Conservation (phyloP, 768 basidiomycete genomes). For the Baorangia bicolor region DNA sequence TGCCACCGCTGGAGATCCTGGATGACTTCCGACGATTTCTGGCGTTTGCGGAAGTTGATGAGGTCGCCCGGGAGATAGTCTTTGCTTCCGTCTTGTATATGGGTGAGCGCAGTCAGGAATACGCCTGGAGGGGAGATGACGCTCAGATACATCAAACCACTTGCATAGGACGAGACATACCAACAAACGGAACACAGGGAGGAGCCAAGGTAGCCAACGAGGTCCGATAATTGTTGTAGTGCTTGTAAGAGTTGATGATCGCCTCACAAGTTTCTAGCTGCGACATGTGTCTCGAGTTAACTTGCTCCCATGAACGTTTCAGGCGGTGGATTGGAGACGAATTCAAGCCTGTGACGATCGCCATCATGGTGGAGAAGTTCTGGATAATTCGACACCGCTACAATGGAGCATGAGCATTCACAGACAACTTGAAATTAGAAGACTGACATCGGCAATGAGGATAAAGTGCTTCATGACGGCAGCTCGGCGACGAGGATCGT, state of each 20-base stretch:
- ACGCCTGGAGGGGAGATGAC: constrained; percentile 39
- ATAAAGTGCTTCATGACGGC: constrained; percentile 67
- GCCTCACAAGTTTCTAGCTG: constrained; percentile 53
- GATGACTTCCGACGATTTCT: constrained; percentile 53
- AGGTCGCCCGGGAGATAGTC: constrained; percentile 44
- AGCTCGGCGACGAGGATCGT: constrained; percentile 60
- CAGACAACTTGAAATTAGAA: background rate
- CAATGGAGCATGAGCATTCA: constrained; percentile 3
- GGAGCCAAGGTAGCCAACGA: constrained; percentile 54
- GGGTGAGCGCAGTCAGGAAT: constrained; percentile 57
- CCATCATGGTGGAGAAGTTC: constrained; percentile 69
- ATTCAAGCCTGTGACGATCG: constrained; percentile 66
- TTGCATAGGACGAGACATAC: constrained; percentile 34
- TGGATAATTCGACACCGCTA: constrained; percentile 62
- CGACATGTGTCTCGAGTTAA: constrained; percentile 47
- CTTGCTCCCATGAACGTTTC: constrained; percentile 63
- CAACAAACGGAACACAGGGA: constrained; percentile 71
- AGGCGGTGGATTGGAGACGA: constrained; percentile 63
- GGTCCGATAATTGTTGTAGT: constrained; percentile 62
- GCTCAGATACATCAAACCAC: constrained; percentile 2
- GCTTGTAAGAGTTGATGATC: constrained; percentile 64
- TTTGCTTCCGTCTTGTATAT: constrained; percentile 62
- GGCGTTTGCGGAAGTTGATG: constrained; percentile 60
- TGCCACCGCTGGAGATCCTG: constrained; percentile 60
- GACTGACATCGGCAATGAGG: constrained; percentile 57